These are phyloP conservation scores for Isoetes engelmannii DNA, from an alignment of 83 land plant species.

Conservation along the genomic window DNA sequence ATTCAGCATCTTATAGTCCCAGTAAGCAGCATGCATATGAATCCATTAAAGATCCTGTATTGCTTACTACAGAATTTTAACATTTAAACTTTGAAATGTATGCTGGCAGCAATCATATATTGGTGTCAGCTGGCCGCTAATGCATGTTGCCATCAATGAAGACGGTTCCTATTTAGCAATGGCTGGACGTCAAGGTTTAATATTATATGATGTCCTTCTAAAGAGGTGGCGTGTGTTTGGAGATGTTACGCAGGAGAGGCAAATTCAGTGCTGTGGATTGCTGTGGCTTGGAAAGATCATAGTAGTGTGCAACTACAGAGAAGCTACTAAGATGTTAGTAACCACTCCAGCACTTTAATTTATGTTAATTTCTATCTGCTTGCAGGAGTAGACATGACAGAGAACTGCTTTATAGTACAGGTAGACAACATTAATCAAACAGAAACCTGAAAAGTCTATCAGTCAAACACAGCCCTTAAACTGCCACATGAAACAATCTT, in stretches of 20 bases:
- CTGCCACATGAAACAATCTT: too few relatives aligned
- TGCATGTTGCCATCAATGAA: conserved; percentile 82
- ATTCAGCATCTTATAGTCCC: conserved; percentile 79
- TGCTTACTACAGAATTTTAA: neutral
- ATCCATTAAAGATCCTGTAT: neutral
- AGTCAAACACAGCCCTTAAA: too few relatives aligned
- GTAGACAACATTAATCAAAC: too few relatives aligned
- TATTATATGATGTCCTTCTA: conserved; percentile 67
- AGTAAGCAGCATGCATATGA: conserved; percentile 36
- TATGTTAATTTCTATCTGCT: neutral
- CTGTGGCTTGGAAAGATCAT: conserved; percentile 90
- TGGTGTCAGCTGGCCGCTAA: conserved; percentile 85
- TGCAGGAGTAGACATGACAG: neutral
- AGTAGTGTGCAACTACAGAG: conserved; percentile 75
- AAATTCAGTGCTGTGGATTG: conserved; percentile 77
- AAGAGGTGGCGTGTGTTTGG: conserved; percentile 95
- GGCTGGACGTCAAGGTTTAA: conserved; percentile 82
- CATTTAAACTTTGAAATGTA: neutral
- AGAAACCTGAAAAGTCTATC: too few relatives aligned
- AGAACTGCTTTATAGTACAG: too few relatives aligned
- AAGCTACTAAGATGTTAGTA: conserved; percentile 59
- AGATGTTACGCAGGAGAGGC: conserved; percentile 92
- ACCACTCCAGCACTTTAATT: neutral
- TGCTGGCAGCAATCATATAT: conserved; percentile 78
- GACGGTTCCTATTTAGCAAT: conserved; percentile 96